Evolutionary conservation across 176 grass and related monocot genomes (phyloP).

Genomic region (Pontederia paniculata): DNA sequence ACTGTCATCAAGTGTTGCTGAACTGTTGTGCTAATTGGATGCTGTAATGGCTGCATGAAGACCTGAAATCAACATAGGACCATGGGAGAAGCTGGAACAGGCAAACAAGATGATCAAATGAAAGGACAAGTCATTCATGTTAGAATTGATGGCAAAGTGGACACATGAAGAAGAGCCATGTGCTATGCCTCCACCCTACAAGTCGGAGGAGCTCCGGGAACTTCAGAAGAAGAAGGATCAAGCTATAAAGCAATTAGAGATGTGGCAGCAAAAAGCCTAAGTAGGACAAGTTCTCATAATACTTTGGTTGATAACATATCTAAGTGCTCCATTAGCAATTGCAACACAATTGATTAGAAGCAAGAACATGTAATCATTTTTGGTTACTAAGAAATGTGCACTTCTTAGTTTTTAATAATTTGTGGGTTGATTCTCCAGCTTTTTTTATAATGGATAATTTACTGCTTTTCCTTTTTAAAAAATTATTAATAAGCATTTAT

Average conservation of each 20-base stretch:
- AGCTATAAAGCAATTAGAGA: constrained; percentile 10
- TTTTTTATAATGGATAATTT: too few relatives aligned
- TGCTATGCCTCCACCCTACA: constrained; percentile 42
- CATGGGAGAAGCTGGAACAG: constrained; percentile 36
- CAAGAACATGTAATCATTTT: too few relatives aligned
- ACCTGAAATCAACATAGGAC: constrained; percentile 55
- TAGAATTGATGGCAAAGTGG: constrained; percentile 56
- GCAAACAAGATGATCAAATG: constrained; percentile 27
- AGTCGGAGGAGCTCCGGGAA: constrained; percentile 14
- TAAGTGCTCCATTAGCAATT: too few relatives aligned
- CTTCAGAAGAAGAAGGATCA: constrained; percentile 13
- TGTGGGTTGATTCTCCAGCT: too few relatives aligned
- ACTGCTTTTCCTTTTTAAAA: too few relatives aligned
- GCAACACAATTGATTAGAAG: too few relatives aligned
- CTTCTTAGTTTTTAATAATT: too few relatives aligned
- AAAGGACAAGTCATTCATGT: constrained; percentile 34
- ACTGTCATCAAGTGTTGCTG: background rate
- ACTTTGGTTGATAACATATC: too few relatives aligned
- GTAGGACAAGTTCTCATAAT: background rate
- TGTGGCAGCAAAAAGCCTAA: constrained; percentile 4
- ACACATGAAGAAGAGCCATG: constrained; percentile 38
- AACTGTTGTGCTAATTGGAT: constrained; percentile 3
- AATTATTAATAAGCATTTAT: too few relatives aligned
- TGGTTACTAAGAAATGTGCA: too few relatives aligned
- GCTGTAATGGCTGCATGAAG: constrained; percentile 9